Conservation (phyloP, 2,329 filamentous ascomycete genomes). For the Mariannaea sp. region DNA sequence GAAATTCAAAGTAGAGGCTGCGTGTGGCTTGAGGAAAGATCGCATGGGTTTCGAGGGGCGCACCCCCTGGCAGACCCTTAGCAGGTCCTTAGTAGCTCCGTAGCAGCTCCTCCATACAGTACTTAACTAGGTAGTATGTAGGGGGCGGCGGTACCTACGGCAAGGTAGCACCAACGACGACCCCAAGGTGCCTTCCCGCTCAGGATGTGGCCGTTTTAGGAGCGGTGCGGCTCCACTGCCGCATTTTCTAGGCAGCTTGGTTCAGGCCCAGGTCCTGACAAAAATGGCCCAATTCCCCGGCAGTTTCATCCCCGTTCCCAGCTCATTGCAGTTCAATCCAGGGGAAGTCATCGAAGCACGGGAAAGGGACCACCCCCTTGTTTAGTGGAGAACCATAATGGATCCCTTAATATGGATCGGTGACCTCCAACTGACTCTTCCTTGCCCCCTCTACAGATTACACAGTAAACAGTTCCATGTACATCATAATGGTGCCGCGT, state of each 20-base stretch:
- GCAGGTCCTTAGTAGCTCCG: too few species aligned
- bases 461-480: too few species aligned
- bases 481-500: too few species aligned
- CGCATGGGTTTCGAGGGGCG: conserved; percentile 14
- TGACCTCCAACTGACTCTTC: too few species aligned
- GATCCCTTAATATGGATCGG: neutral
- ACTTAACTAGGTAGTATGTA: too few species aligned
- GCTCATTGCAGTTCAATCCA: neutral
- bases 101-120: too few species aligned
- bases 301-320: neutral
- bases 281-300: neutral
- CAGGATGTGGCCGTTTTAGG: conserved; percentile 13
- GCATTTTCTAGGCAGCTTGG: too few species aligned
- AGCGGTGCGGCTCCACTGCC: conserved; percentile 1
- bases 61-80: too few species aligned
- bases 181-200: conserved; percentile 15
- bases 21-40: conserved; percentile 8
- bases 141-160: too few species aligned
- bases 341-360: conserved; percentile 4
- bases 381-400: conserved; percentile 12
- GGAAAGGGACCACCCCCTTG: conserved; percentile 9
- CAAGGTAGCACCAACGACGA: too few species aligned
- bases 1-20: conserved; percentile 5
- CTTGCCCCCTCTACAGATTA: too few species aligned
- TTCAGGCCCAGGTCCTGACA: too few species aligned